These are phyloP conservation scores for Gamarada debralockiae DNA, from an alignment of 495 filamentous ascomycete genomes.

Conservation along the genomic window DNA sequence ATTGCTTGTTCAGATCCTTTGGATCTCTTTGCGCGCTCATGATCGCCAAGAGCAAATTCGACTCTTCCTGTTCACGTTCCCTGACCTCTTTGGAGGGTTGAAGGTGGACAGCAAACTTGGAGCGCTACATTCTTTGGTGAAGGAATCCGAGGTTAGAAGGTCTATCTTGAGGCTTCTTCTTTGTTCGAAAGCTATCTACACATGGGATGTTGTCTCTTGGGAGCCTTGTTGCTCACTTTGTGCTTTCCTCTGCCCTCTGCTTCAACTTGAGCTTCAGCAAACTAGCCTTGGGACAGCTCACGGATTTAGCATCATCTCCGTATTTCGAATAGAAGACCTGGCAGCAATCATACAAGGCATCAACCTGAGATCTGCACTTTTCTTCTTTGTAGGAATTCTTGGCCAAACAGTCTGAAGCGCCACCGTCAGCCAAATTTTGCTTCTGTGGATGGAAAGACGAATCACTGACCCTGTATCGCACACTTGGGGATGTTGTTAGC, in stretches of 20 bases:
- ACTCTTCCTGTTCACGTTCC: slow-evolving; percentile 65
- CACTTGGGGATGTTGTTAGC: slow-evolving; percentile 45
- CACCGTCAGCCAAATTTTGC: neutral
- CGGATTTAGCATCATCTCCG: slow-evolving; percentile 71
- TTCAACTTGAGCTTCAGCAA: slow-evolving; percentile 83
- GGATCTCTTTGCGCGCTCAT: slow-evolving; percentile 94
- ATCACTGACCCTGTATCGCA: slow-evolving; percentile 75
- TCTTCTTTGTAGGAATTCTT: slow-evolving; percentile 86
- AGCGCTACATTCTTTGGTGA: slow-evolving; percentile 20
- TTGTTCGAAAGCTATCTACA: no score
- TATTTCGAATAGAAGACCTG: slow-evolving; percentile 78
- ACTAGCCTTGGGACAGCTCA: slow-evolving; percentile 81
- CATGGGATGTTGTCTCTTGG: neutral
- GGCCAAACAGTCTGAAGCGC: slow-evolving; percentile 64
- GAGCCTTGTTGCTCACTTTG: slow-evolving; percentile 2
- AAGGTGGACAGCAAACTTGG: slow-evolving; percentile 39
- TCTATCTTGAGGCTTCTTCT: no score
- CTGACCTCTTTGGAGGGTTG: slow-evolving; percentile 51
- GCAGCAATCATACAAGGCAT: slow-evolving; percentile 96
- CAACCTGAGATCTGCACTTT: slow-evolving; percentile 75
- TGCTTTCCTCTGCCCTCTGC: slow-evolving; percentile 54
- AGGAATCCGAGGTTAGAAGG: no score
- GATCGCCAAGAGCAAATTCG: slow-evolving; percentile 82
- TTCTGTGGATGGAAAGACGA: neutral
- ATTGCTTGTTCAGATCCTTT: slow-evolving; percentile 91